These are phyloP conservation scores for Penicillium subrubescens DNA, from an alignment of 495 filamentous ascomycete species.

Conservation along the genomic window DNA sequence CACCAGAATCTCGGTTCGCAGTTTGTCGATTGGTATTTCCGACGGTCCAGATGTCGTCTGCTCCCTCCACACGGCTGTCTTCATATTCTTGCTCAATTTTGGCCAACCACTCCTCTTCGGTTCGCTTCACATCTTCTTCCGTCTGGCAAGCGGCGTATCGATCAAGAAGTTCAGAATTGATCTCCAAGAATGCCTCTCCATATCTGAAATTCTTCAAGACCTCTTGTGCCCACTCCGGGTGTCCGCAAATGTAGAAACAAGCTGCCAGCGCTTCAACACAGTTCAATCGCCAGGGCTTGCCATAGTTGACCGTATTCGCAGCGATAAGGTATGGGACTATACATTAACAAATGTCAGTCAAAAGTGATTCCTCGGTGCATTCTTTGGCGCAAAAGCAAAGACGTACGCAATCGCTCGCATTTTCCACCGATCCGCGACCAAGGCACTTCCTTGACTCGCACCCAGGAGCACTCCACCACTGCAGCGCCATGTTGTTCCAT, in stretches of 20 bases:
- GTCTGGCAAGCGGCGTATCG: slow-evolving; percentile 80
- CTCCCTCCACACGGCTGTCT: slow-evolving; percentile 65
- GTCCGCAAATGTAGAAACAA: slow-evolving; percentile 88
- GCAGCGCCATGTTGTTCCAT: slow-evolving; percentile 89
- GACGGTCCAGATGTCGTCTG: slow-evolving; percentile 75
- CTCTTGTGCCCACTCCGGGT: slow-evolving; percentile 84
- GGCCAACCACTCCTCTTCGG: slow-evolving; percentile 83
- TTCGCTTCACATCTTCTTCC: slow-evolving; percentile 85
- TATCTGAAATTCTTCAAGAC: slow-evolving; percentile 85
- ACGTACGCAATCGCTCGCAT: slow-evolving; percentile 75
- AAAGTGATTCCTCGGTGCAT: not conserved
- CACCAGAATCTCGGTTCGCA: slow-evolving; percentile 50
- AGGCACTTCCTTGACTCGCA: slow-evolving; percentile 85
- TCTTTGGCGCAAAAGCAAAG: not conserved
- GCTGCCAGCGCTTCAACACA: slow-evolving; percentile 95
- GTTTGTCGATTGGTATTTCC: slow-evolving; percentile 79
- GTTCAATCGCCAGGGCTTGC: slow-evolving; percentile 89
- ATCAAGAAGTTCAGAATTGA: slow-evolving; percentile 80
- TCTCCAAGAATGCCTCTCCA: slow-evolving; percentile 81
- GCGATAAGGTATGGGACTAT: slow-evolving; percentile 89
- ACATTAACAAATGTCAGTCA: not conserved
- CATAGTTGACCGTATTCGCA: slow-evolving; percentile 97
- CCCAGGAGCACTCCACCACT: slow-evolving; percentile 98
- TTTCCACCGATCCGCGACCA: slow-evolving; percentile 92
- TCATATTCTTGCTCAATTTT: slow-evolving; percentile 88